Conservation (phyloP, 805 yeast genomes). For the Clavispora phyllophila region DNA sequence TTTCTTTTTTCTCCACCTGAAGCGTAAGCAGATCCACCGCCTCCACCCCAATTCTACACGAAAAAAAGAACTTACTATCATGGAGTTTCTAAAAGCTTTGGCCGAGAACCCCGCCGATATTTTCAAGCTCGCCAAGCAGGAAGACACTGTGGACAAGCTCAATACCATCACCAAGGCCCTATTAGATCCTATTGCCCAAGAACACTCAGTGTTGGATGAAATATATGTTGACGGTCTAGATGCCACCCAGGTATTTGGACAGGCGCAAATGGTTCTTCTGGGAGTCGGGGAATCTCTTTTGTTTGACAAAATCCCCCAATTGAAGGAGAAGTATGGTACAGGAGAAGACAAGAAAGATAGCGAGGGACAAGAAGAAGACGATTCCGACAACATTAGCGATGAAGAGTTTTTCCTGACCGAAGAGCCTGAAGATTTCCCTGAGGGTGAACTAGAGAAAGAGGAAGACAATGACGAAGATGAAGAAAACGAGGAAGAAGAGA, state of each 20-base stretch:
- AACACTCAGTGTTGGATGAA: conserved; percentile 68
- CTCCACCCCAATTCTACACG: background rate
- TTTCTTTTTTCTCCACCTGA: conserved; percentile 1
- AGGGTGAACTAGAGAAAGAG: conserved; percentile 7
- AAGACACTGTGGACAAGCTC: conserved; percentile 14
- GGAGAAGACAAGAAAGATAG: conserved; percentile 1
- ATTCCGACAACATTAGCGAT: conserved; percentile 7
- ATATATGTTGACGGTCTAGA: conserved; percentile 81
- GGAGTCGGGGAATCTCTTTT: conserved; percentile 64
- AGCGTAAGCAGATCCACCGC: background rate
- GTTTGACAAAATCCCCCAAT: conserved; percentile 48
- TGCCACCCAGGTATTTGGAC: conserved; percentile 91
- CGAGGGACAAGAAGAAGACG: conserved; percentile 15
- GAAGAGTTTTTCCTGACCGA: conserved; percentile 11
- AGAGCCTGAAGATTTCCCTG: conserved; percentile 17
- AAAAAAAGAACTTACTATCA: background rate
- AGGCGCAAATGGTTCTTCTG: conserved; percentile 78
- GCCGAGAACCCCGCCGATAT: conserved; percentile 11
- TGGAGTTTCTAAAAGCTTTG: conserved; percentile 12
- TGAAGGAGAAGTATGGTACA: conserved; percentile 33
- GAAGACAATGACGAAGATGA: conserved; percentile 19
- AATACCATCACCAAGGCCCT: conserved; percentile 40
- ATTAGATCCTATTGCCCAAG: conserved; percentile 54
- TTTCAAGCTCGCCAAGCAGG: conserved; percentile 8
- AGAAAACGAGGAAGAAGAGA: conserved; percentile 18